Conservation (phyloP, 352 stramenopile species). For the Globisporangium polare region DNA sequence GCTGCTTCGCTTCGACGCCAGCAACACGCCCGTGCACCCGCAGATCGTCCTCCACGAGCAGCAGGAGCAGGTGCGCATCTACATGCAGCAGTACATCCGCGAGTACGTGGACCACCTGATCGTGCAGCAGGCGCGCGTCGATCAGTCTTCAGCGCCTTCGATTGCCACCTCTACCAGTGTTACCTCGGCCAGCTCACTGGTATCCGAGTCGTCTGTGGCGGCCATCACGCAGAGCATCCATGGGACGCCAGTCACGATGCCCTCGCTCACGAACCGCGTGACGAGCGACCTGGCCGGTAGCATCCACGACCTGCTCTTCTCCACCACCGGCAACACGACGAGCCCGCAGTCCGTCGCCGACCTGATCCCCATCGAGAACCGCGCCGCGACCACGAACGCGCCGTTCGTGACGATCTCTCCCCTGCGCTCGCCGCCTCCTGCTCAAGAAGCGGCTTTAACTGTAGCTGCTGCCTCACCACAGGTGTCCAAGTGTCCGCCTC, state of each 20-base stretch:
- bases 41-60: slow-evolving; percentile 39
- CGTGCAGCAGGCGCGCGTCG: slow-evolving; percentile 21
- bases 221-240: slow-evolving; percentile 38
- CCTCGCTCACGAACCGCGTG: slow-evolving; percentile 36
- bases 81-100: slow-evolving; percentile 61
- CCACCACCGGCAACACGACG: slow-evolving; percentile 30
- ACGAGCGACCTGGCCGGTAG: slow-evolving; percentile 36
- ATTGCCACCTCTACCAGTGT: slow-evolving; percentile 5
- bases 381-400: slow-evolving; percentile 3
- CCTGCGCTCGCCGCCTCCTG: neutral
- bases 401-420: slow-evolving; percentile 7
- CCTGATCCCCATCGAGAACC: slow-evolving; percentile 11
- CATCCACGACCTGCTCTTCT: slow-evolving; percentile 66
- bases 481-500: slow-evolving; percentile 8
- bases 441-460: neutral
- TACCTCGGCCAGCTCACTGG: neutral
- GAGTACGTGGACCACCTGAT: slow-evolving; percentile 58
- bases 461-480: neutral
- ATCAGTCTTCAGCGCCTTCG: slow-evolving; percentile 3
- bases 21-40: slow-evolving; percentile 43
- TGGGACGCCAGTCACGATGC: slow-evolving; percentile 48
- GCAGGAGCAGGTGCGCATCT: slow-evolving; percentile 44
- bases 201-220: slow-evolving; percentile 4
- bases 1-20: slow-evolving; percentile 42
- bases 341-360: slow-evolving; percentile 73